Conservation (phyloP, 495 filamentous ascomycete genomes). For the Monascus purpureus region DNA sequence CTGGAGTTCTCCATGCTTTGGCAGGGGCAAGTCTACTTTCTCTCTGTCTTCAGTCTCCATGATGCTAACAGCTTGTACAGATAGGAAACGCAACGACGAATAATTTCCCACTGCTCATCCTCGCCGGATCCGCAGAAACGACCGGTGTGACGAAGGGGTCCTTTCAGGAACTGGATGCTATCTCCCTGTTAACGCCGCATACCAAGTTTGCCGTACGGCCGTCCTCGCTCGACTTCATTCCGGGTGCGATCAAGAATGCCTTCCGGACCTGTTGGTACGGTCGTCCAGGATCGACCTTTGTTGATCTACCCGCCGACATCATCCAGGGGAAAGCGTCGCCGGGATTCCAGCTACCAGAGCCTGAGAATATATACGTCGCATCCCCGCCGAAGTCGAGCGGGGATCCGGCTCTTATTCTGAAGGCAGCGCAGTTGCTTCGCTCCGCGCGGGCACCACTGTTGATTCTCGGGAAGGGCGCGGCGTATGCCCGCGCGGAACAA, state of each 20-base stretch:
- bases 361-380: conserved; percentile 13
- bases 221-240: conserved; percentile 33
- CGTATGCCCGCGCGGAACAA: conserved; percentile 40
- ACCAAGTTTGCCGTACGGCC: conserved; percentile 43
- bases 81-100: conserved; percentile 44
- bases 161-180: conserved; percentile 49
- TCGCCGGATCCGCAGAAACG: conserved; percentile 44
- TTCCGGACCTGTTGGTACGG: conserved; percentile 45
- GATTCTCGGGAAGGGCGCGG: conserved; percentile 48
- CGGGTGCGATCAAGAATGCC: conserved; percentile 35
- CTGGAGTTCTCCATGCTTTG: conserved; percentile 48
- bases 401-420: conserved; percentile 27
- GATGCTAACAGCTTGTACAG: conserved; percentile 9
- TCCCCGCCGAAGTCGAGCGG: conserved; percentile 28
- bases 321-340: conserved; percentile 31
- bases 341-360: conserved; percentile 4
- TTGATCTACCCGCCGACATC: conserved; percentile 49
- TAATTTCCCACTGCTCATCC: conserved; percentile 43
- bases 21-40: conserved; percentile 33
- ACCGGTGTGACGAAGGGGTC: conserved; percentile 40
- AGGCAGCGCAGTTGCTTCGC: conserved; percentile 33
- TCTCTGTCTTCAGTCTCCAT: not conserved
- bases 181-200: conserved; percentile 43
- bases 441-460: conserved; percentile 40
- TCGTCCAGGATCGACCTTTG: conserved; percentile 42